Evolutionary conservation across 495 filamentous ascomycete species (phyloP).

Genomic region (Hyaloscypha variabilis): DNA sequence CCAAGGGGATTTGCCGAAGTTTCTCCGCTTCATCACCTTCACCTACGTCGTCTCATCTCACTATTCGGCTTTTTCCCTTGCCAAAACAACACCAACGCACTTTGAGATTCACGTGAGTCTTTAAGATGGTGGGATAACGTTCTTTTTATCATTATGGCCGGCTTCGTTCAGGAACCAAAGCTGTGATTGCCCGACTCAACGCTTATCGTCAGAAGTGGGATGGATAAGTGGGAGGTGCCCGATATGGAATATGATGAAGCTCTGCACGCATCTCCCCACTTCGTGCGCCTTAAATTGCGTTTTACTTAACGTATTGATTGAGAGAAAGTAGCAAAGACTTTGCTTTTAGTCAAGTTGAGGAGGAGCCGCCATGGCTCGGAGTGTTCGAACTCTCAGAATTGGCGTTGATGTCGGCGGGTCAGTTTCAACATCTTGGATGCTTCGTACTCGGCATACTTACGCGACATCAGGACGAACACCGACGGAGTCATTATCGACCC

Average conservation of each 20-base stretch:
- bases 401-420: constrained; percentile 26
- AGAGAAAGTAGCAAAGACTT: too few species aligned
- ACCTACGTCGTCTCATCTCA: too few species aligned
- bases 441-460: background rate
- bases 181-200: background rate
- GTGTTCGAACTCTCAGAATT: constrained; percentile 18
- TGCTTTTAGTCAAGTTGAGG: background rate
- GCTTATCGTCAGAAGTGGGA: constrained; percentile 7
- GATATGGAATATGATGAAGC: too few species aligned
- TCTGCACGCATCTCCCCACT: too few species aligned
- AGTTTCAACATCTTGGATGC: background rate
- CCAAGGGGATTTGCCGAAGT: too few species aligned
- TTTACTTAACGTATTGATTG: background rate
- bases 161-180: too few species aligned
- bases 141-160: too few species aligned
- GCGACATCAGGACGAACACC: constrained; percentile 59
- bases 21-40: too few species aligned
- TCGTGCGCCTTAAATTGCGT: background rate
- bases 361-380: constrained; percentile 1
- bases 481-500: constrained; percentile 61
- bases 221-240: constrained; percentile 1
- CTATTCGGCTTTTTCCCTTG: too few species aligned
- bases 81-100: too few species aligned
- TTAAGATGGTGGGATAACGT: too few species aligned
- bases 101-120: too few species aligned